These are phyloP conservation scores for Cutaneotrichosporon cyanovorans DNA, from an alignment of 1,284 basidiomycete genomes.

Conservation along the genomic window DNA sequence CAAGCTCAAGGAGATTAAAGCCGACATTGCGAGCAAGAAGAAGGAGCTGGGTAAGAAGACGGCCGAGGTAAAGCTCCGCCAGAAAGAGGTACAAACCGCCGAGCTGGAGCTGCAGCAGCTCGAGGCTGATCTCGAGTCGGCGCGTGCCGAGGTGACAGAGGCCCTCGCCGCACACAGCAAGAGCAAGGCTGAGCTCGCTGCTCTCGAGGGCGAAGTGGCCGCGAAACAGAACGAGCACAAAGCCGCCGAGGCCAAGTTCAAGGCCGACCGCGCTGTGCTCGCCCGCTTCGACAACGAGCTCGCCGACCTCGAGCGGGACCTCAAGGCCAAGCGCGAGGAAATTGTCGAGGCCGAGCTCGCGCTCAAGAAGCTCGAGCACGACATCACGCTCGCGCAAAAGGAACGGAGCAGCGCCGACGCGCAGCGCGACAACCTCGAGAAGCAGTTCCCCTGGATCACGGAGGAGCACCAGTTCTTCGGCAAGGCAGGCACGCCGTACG, in stretches of 20 bases:
- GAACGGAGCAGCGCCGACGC: constrained; percentile 54
- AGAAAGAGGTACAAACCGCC: constrained; percentile 82
- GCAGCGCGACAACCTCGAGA: constrained; percentile 57
- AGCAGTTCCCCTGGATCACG: constrained; percentile 77
- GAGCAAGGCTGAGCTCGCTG: constrained; percentile 44
- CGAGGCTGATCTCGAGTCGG: constrained; percentile 64
- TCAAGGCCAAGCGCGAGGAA: constrained; percentile 72
- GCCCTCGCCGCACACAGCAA: constrained; percentile 56
- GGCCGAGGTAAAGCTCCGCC: constrained; percentile 70
- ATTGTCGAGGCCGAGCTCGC: constrained; percentile 65
- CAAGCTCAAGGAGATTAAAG: constrained; percentile 90
- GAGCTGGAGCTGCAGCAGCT: constrained; percentile 82
- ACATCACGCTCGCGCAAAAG: constrained; percentile 48
- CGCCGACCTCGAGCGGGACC: constrained; percentile 67
- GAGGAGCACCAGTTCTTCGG: constrained; percentile 85
- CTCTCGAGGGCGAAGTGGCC: constrained; percentile 55
- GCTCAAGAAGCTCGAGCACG: constrained; percentile 55
- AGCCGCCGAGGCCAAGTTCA: constrained; percentile 63
- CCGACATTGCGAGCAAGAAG: constrained; percentile 73
- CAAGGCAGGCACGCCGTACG: constrained; percentile 69
- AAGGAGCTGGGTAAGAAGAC: constrained; percentile 70
- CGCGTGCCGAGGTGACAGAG: constrained; percentile 56
- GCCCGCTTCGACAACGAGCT: constrained; percentile 83
- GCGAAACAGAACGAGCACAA: constrained; percentile 56
- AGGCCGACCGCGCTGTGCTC: constrained; percentile 75